Percentiles rank a stretch among this genome's conserved stretches.
These are phyloP conservation scores for Paralagenidium karlingii DNA, from an alignment of 352 stramenopile species.

Conservation along the genomic window DNA sequence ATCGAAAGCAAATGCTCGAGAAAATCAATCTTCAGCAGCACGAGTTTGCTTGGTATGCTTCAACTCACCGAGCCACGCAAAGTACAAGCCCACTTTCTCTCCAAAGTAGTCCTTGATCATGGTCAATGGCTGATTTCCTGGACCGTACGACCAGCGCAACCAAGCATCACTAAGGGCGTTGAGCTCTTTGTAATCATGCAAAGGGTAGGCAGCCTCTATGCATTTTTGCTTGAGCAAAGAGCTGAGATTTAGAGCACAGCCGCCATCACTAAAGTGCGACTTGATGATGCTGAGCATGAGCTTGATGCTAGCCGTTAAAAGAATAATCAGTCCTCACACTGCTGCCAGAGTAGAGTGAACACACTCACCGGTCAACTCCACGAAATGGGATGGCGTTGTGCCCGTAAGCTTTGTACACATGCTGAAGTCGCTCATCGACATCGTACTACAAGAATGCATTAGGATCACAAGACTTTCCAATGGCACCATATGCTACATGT, in stretches of 20 bases:
- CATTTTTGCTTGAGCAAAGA: constrained; percentile 37
- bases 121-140: constrained; percentile 40
- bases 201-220: constrained; percentile 39
- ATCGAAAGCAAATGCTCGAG: too few species aligned
- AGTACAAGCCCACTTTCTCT: constrained; percentile 94
- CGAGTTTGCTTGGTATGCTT: too few species aligned
- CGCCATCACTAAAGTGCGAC: constrained; percentile 30
- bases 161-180: constrained; percentile 30
- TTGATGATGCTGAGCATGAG: constrained; percentile 62
- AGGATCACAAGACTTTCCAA: too few species aligned
- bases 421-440: constrained; percentile 39
- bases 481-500: too few species aligned
- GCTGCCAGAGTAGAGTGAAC: too few species aligned
- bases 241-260: constrained; percentile 42
- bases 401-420: constrained; percentile 55
- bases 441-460: too few species aligned
- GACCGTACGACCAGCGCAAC: constrained; percentile 47
- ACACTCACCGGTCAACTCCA: constrained; percentile 39
- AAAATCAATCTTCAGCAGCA: constrained; percentile 18
- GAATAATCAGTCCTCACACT: too few species aligned
- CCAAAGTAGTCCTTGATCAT: constrained; percentile 78
- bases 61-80: constrained; percentile 94
- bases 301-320: constrained; percentile 53
- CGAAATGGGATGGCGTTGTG: constrained; percentile 59
- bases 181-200: constrained; percentile 45